Evolutionary conservation across 768 basidiomycete species (phyloP).

Genomic region (Rossbeevera mucosa): DNA sequence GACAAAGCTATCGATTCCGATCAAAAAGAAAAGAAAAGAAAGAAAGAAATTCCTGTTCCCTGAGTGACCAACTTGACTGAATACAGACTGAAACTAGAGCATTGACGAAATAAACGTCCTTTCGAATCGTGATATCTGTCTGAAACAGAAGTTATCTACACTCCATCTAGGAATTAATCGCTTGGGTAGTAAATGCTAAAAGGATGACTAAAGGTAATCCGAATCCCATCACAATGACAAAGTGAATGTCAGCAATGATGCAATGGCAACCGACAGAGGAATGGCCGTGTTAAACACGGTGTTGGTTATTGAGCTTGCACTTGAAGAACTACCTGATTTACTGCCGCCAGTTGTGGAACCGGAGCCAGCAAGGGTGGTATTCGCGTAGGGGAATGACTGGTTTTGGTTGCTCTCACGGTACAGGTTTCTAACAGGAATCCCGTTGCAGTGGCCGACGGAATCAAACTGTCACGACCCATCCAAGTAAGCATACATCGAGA

Average conservation of each 20-base stretch:
- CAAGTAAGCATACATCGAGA: neutral
- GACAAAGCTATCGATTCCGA: neutral
- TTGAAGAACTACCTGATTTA: neutral
- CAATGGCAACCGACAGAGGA: slow-evolving; percentile 9
- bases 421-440: slow-evolving; percentile 57
- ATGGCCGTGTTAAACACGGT: slow-evolving; percentile 12
- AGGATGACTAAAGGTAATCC: slow-evolving; percentile 4
- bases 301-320: slow-evolving; percentile 1
- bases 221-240: slow-evolving; percentile 14
- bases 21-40: neutral
- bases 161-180: slow-evolving; percentile 22
- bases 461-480: slow-evolving; percentile 41
- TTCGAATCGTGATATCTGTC: slow-evolving; percentile 12
- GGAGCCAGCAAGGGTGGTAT: slow-evolving; percentile 25
- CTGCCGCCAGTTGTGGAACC: slow-evolving; percentile 2
- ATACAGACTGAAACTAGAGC: slow-evolving; percentile 12
- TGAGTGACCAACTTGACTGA: neutral
- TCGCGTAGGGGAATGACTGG: slow-evolving; percentile 53
- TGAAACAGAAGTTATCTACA: slow-evolving; percentile 19
- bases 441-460: slow-evolving; percentile 75
- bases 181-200: slow-evolving; percentile 1
- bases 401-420: slow-evolving; percentile 85
- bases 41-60: neutral
- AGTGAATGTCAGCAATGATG: slow-evolving; percentile 12
- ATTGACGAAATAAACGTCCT: slow-evolving; percentile 5